Percentiles rank a stretch among this genome's conserved stretches.
Evolutionary conservation across 352 stramenopile genomes (phyloP).

Genomic region (Halophytophthora batemanensis): DNA sequence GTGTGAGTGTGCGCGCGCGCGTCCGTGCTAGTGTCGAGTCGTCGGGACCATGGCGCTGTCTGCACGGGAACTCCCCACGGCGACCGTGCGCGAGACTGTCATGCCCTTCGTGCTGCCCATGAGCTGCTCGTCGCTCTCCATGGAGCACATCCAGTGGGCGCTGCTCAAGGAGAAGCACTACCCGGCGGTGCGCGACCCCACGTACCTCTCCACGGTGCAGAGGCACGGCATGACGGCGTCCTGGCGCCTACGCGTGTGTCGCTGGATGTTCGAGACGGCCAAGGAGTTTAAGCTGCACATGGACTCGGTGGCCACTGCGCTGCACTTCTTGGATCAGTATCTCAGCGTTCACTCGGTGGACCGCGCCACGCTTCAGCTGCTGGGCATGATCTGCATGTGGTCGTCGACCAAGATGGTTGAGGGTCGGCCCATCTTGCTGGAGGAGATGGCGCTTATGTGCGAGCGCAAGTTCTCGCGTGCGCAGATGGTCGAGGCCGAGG

Average conservation of each 20-base stretch:
- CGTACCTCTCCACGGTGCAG: constrained; percentile 49
- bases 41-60: background rate
- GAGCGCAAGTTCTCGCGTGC: constrained; percentile 64
- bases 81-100: constrained; percentile 4
- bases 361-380: constrained; percentile 62
- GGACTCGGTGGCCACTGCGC: constrained; percentile 54
- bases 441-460: constrained; percentile 74
- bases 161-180: constrained; percentile 41
- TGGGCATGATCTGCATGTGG: constrained; percentile 77
- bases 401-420: constrained; percentile 76
- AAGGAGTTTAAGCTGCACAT: constrained; percentile 68
- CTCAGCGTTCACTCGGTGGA: constrained; percentile 66
- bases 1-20: constrained; percentile 14
- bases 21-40: background rate
- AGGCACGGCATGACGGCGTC: constrained; percentile 54
- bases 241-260: constrained; percentile 71
- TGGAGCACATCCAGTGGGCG: constrained; percentile 36
- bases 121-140: constrained; percentile 12
- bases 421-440: constrained; percentile 58
- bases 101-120: constrained; percentile 30
- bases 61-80: background rate
- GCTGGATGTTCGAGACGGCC: constrained; percentile 80
- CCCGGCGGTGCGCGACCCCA: constrained; percentile 22
- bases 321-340: constrained; percentile 76
- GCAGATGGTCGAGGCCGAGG: constrained; percentile 60